Conservation (phyloP, 1,284 basidiomycete genomes). For the Bondarzewia mesenterica region DNA sequence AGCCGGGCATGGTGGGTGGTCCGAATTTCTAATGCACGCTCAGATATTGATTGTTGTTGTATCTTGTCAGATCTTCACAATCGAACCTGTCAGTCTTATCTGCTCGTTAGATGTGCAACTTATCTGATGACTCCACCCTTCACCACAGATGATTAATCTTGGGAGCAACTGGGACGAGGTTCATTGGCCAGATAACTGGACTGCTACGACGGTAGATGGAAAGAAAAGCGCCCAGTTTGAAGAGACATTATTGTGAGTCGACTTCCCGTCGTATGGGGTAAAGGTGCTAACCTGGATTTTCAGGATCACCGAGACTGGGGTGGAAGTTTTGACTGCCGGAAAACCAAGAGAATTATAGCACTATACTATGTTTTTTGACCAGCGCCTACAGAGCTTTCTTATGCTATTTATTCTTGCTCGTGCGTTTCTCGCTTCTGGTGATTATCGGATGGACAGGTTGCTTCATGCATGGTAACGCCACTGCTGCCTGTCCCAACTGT, state of each 20-base stretch:
- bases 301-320: constrained; percentile 88
- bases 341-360: constrained; percentile 30
- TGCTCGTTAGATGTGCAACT: constrained; percentile 22
- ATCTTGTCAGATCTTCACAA: constrained; percentile 54
- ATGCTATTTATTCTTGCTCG: background rate
- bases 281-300: constrained; percentile 12
- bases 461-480: background rate
- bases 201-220: constrained; percentile 86
- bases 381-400: background rate
- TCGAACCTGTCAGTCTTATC: constrained; percentile 59
- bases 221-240: constrained; percentile 92
- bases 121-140: constrained; percentile 6
- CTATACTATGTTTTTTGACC: constrained; percentile 10
- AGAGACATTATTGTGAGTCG: constrained; percentile 79
- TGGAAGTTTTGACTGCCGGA: constrained; percentile 80
- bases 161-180: constrained; percentile 65
- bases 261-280: constrained; percentile 10
- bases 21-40: background rate
- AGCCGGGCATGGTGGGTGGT: constrained; percentile 66
- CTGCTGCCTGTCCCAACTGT: too few species aligned
- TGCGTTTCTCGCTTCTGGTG: background rate
- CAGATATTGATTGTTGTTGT: background rate
- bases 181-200: constrained; percentile 92
- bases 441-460: background rate
- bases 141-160: constrained; percentile 81